Conservation (phyloP, 2,329 filamentous ascomycete species). For the Tolypocladium inflatum region DNA sequence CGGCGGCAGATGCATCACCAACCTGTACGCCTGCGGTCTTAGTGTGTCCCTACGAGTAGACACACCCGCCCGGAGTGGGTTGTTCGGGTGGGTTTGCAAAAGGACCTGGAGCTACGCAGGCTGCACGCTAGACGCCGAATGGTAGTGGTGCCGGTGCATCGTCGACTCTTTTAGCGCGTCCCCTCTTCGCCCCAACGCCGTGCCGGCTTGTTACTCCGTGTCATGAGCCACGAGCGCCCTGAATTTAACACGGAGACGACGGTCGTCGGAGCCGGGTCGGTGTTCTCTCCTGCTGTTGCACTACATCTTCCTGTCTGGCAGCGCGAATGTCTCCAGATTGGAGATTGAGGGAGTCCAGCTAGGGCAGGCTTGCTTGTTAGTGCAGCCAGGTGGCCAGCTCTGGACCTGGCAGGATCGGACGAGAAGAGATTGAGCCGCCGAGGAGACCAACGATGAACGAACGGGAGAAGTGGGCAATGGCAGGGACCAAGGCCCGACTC, state of each 20-base stretch:
- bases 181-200: neutral
- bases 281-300: neutral
- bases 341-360: neutral
- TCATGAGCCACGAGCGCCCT: neutral
- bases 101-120: conserved; percentile 8
- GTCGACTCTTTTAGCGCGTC: neutral
- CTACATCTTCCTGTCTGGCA: neutral
- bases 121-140: conserved; percentile 11
- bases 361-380: neutral
- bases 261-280: neutral
- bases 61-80: conserved; percentile 4
- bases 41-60: conserved; percentile 1
- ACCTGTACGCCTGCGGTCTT: neutral
- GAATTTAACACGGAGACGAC: conserved; percentile 2
- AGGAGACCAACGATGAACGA: neutral
- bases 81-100: conserved; percentile 14
- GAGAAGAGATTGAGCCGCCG: neutral
- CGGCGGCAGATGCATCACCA: conserved; percentile 2
- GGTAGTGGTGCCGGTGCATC: conserved; percentile 8
- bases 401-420: neutral
- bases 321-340: neutral
- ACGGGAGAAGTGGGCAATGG: neutral
- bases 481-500: neutral
- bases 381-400: neutral
- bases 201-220: neutral